Base-by-base conservation (phyloP, 1,284 basidiomycete species). In the Stereum hirsutum region DNA sequence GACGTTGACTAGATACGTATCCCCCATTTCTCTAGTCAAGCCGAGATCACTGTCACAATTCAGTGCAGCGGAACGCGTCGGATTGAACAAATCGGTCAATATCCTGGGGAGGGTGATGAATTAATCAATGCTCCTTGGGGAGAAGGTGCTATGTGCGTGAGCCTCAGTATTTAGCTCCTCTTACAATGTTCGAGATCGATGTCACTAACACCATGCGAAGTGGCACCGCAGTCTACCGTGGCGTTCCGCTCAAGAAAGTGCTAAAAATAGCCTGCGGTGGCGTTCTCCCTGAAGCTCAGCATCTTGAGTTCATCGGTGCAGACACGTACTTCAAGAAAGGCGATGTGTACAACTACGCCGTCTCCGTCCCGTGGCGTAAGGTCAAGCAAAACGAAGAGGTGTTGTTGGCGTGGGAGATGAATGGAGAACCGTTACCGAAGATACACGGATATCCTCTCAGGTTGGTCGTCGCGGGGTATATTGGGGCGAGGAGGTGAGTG, bases 281-380 rank as follows among this genome's bases (percentile, higher is more conserved):
- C 20, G 56, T 75, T 27, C 53, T 63, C 12, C 68, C 70, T 12
- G 68, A 72, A 42, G 69, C 68, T 42, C 53, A 69, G 51, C 72
- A 76, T 48, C 58, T 76, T 48, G 74, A 77, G 52, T 72, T 76
- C 54, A 68, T 76, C 46, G 72, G 74, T 20, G 73, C 72, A 1
- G 74, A 76, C 47, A 76, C 73, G 3, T 76, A 76, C 52, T 75
- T 76, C 64, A 75, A 76, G 72, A 74, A 75, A 49, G 62, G 64
- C 23, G 55, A 70, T 11, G 68, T 71, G 4, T 74, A 59, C 58
- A 74, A 75, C 54, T 75, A 76, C 47, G 72, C 72, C 6, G 73
- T 75, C 14, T 75, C 72, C 7, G 70, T 72, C 2, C 73, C 74
- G 0, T 70, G 58, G 53, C 69, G 73, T 48, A 76, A 76, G 49